A percentile compares a stretch with the other conserved stretches of the same genome.
These are phyloP conservation scores for Boletus reticuloceps DNA, from an alignment of 768 basidiomycete genomes.

Conservation along the genomic window DNA sequence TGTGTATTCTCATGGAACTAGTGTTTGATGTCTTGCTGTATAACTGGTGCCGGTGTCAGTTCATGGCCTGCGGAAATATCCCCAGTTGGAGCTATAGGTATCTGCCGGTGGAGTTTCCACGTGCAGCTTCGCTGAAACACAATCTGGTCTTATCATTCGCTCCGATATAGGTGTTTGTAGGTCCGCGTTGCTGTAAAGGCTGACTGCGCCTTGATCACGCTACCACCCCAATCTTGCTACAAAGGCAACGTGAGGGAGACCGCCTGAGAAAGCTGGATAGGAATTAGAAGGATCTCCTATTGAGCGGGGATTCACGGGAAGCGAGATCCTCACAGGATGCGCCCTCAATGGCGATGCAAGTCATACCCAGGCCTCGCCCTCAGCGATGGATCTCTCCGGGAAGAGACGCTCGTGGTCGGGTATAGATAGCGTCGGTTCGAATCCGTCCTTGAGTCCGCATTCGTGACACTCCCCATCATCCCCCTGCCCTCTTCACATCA, in stretches of 20 bases:
- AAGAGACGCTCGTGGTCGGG: slow-evolving; percentile 13
- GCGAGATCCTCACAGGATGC: slow-evolving; percentile 10
- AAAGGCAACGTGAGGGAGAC: neutral
- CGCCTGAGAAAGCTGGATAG: slow-evolving; percentile 1
- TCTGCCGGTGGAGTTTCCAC: neutral
- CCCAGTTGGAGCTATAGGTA: neutral
- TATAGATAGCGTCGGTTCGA: slow-evolving; percentile 19
- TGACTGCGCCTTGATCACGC: slow-evolving; percentile 8
- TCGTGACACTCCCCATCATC: neutral
- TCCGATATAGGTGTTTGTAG: slow-evolving; percentile 14
- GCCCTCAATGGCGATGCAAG: neutral
- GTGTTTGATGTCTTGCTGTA: neutral
- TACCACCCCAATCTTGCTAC: neutral
- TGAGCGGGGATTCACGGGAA: slow-evolving; percentile 1
- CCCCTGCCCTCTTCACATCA: neutral
- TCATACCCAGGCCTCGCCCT: neutral
- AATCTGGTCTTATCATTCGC: neutral
- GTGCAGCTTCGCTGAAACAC: slow-evolving; percentile 6
- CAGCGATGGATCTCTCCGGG: slow-evolving; percentile 14
- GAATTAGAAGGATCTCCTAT: neutral
- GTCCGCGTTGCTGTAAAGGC: slow-evolving; percentile 19
- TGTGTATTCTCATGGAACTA: slow-evolving; percentile 2
- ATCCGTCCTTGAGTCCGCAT: neutral
- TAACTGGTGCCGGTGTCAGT: too few species aligned
- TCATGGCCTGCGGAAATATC: too few species aligned